Conservation (phyloP, 2,329 filamentous ascomycete species). For the Ampelomyces quisqualis region DNA sequence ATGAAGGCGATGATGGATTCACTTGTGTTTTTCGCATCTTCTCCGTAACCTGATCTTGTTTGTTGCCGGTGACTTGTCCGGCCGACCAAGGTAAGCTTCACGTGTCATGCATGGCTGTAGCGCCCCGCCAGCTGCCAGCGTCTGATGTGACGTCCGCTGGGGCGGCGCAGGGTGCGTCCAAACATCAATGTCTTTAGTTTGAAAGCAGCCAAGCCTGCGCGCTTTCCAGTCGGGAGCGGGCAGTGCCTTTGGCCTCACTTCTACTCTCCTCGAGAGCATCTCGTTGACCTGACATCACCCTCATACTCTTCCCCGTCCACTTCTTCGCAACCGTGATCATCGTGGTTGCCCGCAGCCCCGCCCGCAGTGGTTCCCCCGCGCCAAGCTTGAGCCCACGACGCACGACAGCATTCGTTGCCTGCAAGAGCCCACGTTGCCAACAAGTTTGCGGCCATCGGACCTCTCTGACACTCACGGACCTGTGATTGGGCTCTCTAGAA, state of each 20-base stretch:
- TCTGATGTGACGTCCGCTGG: conserved; percentile 2
- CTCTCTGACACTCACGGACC: conserved; percentile 19
- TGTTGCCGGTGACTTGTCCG: neutral
- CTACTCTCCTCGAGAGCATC: neutral
- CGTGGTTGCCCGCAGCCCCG: no score
- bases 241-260: conserved; percentile 7
- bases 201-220: conserved; percentile 29
- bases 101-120: conserved; percentile 3
- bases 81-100: neutral
- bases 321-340: no score
- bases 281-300: neutral
- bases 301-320: neutral
- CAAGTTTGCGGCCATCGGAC: conserved; percentile 19
- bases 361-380: conserved; percentile 29
- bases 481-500: conserved; percentile 21
- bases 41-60: neutral
- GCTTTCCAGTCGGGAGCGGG: conserved; percentile 16
- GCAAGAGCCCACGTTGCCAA: conserved; percentile 30
- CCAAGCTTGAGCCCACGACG: conserved; percentile 30
- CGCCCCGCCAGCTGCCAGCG: conserved; percentile 11
- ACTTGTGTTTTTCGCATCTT: neutral
- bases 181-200: conserved; percentile 14
- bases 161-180: neutral
- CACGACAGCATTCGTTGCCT: conserved; percentile 27
- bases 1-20: conserved; percentile 9